Percentiles rank a stretch among this genome's conserved stretches.
Conservation (phyloP, 495 filamentous ascomycete species). For the Aspergillus coremiiformis region DNA sequence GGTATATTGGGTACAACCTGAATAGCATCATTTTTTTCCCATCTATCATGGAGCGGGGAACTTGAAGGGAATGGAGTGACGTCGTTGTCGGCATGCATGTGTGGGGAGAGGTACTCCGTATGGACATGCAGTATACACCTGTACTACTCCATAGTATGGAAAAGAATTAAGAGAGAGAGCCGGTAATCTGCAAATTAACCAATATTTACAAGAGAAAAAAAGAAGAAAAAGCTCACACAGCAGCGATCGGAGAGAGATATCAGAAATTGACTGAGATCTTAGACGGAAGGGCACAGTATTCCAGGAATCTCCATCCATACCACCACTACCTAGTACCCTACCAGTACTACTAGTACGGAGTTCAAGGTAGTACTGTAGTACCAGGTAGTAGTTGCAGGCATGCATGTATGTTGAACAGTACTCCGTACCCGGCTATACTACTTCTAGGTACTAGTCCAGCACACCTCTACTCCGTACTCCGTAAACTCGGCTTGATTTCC, state of each 20-base stretch:
- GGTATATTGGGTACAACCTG: neutral
- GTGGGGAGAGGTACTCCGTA: neutral
- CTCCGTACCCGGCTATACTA: too few species aligned
- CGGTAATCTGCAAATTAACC: neutral
- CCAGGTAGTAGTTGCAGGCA: too few species aligned
- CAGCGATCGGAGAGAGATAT: neutral
- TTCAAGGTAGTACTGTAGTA: too few species aligned
- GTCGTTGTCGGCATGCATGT: neutral
- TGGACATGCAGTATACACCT: too few species aligned
- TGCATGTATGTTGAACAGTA: too few species aligned
- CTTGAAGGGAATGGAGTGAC: neutral
- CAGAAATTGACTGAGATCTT: neutral
- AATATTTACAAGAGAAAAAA: neutral
- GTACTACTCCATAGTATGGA: too few species aligned
- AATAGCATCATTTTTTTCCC: neutral
- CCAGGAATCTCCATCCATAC: neutral
- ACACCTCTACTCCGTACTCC: too few species aligned
- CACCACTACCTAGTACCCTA: too few species aligned
- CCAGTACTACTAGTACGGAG: too few species aligned
- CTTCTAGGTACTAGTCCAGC: too few species aligned
- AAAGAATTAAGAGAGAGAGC: neutral
- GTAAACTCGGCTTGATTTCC: neutral
- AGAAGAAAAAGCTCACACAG: neutral
- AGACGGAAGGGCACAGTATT: neutral
- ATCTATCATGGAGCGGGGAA: neutral